Percentiles rank a stretch among this genome's conserved stretches.
Evolutionary conservation across 1,139 yeast genomes (phyloP).

Genomic region (Kodamaea arcana): DNA sequence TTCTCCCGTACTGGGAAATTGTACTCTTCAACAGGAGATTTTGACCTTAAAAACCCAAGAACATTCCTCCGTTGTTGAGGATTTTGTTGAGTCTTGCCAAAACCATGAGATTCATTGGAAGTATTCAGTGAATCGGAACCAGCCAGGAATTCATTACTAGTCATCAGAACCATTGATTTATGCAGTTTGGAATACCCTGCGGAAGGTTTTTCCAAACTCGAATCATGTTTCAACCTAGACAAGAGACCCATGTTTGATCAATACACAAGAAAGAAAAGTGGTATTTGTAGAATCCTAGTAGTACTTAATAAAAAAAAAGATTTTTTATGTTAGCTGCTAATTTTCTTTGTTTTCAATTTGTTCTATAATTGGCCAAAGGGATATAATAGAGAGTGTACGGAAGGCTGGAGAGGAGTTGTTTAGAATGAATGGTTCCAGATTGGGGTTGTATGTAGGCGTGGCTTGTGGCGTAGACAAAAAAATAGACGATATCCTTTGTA

Average conservation of each 20-base stretch:
- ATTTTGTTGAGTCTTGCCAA: background rate
- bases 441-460: too few relatives aligned
- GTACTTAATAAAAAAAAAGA: too few relatives aligned
- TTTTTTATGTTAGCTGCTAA: background rate
- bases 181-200: constrained; percentile 12
- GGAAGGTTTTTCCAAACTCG: constrained; percentile 10
- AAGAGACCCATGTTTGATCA: constrained; percentile 17
- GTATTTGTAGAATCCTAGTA: background rate
- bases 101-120: constrained; percentile 22
- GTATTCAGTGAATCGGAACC: constrained; percentile 34
- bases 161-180: constrained; percentile 17
- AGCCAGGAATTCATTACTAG: constrained; percentile 32
- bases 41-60: constrained; percentile 2
- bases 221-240: constrained; percentile 16
- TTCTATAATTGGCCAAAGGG: constrained; percentile 10
- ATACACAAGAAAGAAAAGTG: background rate
- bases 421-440: too few relatives aligned
- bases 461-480: too few relatives aligned
- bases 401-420: too few relatives aligned
- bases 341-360: constrained; percentile 1
- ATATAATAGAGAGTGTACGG: too few relatives aligned
- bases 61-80: constrained; percentile 2
- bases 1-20: constrained; percentile 2
- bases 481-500: too few relatives aligned
- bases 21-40: constrained; percentile 1